These are phyloP conservation scores for Cadophora malorum DNA, from an alignment of 2,329 filamentous ascomycete species.

Conservation along the genomic window DNA sequence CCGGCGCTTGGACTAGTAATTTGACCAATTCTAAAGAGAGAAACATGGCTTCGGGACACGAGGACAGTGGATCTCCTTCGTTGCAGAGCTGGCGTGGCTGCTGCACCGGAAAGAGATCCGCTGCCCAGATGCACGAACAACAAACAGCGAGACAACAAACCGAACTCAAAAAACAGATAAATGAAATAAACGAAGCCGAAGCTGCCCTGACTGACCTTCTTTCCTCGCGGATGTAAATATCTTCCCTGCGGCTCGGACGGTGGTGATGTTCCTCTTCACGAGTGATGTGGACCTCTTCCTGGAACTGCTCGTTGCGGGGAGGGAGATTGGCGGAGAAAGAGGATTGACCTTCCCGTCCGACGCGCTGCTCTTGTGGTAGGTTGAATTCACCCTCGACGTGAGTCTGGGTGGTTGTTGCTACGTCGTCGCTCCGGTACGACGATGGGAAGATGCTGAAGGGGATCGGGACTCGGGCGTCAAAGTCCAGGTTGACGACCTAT, in stretches of 20 bases:
- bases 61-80: constrained; percentile 20
- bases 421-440: constrained; percentile 81
- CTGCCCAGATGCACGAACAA: constrained; percentile 21
- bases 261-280: constrained; percentile 78
- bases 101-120: constrained; percentile 13
- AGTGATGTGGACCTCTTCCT: constrained; percentile 86
- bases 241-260: constrained; percentile 69
- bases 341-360: constrained; percentile 98
- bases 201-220: constrained; percentile 54
- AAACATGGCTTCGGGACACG: constrained; percentile 11
- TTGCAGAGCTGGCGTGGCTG: constrained; percentile 23
- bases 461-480: constrained; percentile 99
- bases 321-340: constrained; percentile 72
- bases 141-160: constrained; percentile 18
- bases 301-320: constrained; percentile 64
- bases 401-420: constrained; percentile 65
- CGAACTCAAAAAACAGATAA: constrained; percentile 6
- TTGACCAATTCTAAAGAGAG: constrained; percentile 22
- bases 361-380: constrained; percentile 70
- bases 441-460: constrained; percentile 99
- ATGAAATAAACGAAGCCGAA: not conserved
- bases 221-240: constrained; percentile 60
- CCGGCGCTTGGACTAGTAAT: constrained; percentile 33
- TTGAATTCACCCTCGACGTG: constrained; percentile 91
- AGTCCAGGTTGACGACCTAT: constrained; percentile 97